Evolutionary conservation across 2,329 filamentous ascomycete species (phyloP).

Genomic region (Colletotrichum lindemuthianum): DNA sequence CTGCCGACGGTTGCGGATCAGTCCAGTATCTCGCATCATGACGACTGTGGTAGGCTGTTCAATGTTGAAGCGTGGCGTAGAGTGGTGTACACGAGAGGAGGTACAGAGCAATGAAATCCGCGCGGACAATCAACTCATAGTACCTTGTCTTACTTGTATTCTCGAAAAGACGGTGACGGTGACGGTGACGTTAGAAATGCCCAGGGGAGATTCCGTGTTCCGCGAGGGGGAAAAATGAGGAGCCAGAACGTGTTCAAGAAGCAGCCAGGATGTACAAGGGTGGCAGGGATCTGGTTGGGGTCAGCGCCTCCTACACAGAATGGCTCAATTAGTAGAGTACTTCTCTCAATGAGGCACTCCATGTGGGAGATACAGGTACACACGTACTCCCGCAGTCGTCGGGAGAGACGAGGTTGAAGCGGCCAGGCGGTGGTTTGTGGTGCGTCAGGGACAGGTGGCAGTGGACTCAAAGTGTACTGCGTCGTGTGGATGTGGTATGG

Average conservation of each 20-base stretch:
- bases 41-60: too few relatives aligned
- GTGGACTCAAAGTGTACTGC: neutral
- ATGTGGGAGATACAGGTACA: neutral
- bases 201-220: slow-evolving; percentile 32
- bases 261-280: slow-evolving; percentile 22
- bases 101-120: too few relatives aligned
- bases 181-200: slow-evolving; percentile 33
- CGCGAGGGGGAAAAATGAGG: slow-evolving; percentile 31
- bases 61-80: too few relatives aligned
- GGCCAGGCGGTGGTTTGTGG: slow-evolving; percentile 9
- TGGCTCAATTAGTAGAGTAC: too few relatives aligned
- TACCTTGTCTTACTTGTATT: slow-evolving; percentile 10
- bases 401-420: neutral
- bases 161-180: slow-evolving; percentile 37
- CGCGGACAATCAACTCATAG: slow-evolving; percentile 7
- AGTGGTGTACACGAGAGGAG: too few relatives aligned
- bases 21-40: too few relatives aligned
- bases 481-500: slow-evolving; percentile 25
- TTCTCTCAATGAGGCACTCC: neutral
- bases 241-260: slow-evolving; percentile 34
- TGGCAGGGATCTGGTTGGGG: slow-evolving; percentile 17
- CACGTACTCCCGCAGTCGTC: neutral
- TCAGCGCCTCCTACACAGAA: too few relatives aligned
- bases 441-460: slow-evolving; percentile 32
- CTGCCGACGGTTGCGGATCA: too few relatives aligned